phyloP scores from a whole-genome alignment of 306 rosid genomes.

The Betula pendula region DNA sequence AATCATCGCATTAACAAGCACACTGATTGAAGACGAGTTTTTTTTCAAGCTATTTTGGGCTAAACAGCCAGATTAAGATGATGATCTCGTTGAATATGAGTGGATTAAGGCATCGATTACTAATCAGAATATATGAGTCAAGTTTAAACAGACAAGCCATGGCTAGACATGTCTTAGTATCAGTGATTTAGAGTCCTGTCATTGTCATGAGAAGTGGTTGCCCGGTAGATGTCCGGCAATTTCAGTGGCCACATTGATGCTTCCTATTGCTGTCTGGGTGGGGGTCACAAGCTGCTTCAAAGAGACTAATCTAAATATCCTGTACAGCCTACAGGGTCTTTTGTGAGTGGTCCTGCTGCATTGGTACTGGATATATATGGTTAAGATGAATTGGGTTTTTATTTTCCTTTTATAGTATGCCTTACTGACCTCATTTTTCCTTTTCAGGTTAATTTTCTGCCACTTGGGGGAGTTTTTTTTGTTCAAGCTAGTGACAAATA shows the following conservation, averaged over 20 bases:
- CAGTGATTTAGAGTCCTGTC: not conserved
- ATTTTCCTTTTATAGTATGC: not conserved
- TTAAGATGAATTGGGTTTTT: not conserved
- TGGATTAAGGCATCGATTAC: too few species aligned
- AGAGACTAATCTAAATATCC: not conserved
- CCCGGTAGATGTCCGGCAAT: conserved; percentile 58
- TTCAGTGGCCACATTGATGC: conserved; percentile 39
- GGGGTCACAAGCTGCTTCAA: conserved; percentile 33
- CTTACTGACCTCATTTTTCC: conserved; percentile 1
- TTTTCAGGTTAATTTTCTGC: too few species aligned
- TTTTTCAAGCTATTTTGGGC: not conserved
- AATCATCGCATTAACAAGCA: not conserved
- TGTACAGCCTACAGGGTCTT: not conserved
- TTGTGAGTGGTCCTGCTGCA: conserved; percentile 9
- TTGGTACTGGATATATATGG: conserved; percentile 5
- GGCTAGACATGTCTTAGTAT: not conserved
- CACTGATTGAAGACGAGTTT: not conserved
- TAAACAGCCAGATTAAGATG: not conserved
- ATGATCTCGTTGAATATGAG: not conserved
- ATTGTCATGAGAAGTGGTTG: conserved; percentile 35
- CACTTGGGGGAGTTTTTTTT: not conserved
- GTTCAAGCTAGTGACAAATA: too few species aligned
- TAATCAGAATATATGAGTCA: too few species aligned
- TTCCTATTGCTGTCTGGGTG: conserved; percentile 30
- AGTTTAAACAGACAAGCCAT: conserved; percentile 38